Evolutionary conservation across 768 basidiomycete species (phyloP), one percentile per base, ranked within the genome.

Genomic region (Solioccasus polychromus): DNA sequence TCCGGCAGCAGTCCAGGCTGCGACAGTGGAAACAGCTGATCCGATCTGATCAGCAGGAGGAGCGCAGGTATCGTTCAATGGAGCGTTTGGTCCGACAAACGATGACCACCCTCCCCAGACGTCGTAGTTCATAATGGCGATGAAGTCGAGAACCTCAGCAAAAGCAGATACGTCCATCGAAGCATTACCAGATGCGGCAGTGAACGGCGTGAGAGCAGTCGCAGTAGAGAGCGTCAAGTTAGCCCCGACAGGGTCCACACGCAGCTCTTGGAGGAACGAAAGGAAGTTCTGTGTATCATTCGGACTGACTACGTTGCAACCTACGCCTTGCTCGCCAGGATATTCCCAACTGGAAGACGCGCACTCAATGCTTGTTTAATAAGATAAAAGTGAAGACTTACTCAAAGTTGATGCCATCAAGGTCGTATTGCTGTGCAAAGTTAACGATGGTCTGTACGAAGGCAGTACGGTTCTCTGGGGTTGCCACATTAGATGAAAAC

Each of bases 231-330:
- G 67, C 29, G 78, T 79, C 36, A 88, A 62, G 8, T 80, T 76
- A 3, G 69, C 57, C 0, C 73, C 70, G 1, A 74, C 71, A 6
- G 38, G 18, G 19, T 78, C 69, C 14, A 53, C 47, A 35, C 86
- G 79, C 18, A 93, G 78, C 35, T 75, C 72, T 55, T 82, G 71
- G 12, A 94, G 71, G 71, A 92, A 88, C 6, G 68, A 50, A 28
- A 92, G 75, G 68, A 85, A 88, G 63, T 94, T 93, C 35, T 76
- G 71, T 0, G 81, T 77, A 61, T 96, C 92, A 42, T 71, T 47
- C 7, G 42, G 9, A 19, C 66, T 62, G 45, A 82, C 72, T 1
- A 63, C 63, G 62, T 94, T 94, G 54, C 86, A 86, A 3, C 77
- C 78, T 3, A 83, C 71, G 20, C 89, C 88, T 40, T 71, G 64